Conservation (phyloP, 2,329 filamentous ascomycete species). For the Amauroascus niger region DNA sequence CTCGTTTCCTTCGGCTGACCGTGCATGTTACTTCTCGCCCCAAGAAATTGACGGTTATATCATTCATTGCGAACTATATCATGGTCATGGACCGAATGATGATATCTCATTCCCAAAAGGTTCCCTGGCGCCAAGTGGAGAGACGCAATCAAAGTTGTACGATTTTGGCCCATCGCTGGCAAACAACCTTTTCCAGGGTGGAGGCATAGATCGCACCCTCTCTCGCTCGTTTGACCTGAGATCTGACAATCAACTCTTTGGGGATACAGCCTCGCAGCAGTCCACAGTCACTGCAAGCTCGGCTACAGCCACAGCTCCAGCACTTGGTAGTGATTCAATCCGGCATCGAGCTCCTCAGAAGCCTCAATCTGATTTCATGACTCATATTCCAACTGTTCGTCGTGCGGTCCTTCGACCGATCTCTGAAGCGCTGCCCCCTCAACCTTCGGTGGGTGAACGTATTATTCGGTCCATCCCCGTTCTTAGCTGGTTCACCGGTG, state of each 20-base stretch:
- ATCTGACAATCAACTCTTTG: conserved; percentile 12
- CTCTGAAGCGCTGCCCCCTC: conserved; percentile 60
- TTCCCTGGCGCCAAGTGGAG: conserved; percentile 21
- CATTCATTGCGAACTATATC: conserved; percentile 62
- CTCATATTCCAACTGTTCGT: conserved; percentile 57
- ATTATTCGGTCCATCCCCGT: conserved; percentile 58
- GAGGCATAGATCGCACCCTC: conserved; percentile 30
- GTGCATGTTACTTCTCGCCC: conserved; percentile 59
- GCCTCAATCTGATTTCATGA: conserved; percentile 39
- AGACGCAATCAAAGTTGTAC: conserved; percentile 23
- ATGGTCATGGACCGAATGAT: conserved; percentile 52
- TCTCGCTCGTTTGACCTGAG: conserved; percentile 32
- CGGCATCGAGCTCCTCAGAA: conserved; percentile 29
- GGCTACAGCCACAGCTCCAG: conserved; percentile 26
- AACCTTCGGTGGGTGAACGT: conserved; percentile 55
- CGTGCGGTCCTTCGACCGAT: conserved; percentile 57
- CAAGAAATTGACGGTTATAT: conserved; percentile 61
- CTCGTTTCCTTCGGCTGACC: conserved; percentile 59
- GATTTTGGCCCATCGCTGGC: conserved; percentile 31
- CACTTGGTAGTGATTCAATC: conserved; percentile 17
- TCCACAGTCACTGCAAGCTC: conserved; percentile 37
- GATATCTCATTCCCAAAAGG: conserved; percentile 54
- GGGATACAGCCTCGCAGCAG: conserved; percentile 27
- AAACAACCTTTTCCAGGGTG: conserved; percentile 27
- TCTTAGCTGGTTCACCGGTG: conserved; percentile 59